These are phyloP conservation scores for Verticillium longisporum DNA, from an alignment of 2,329 filamentous ascomycete genomes.

Conservation along the genomic window DNA sequence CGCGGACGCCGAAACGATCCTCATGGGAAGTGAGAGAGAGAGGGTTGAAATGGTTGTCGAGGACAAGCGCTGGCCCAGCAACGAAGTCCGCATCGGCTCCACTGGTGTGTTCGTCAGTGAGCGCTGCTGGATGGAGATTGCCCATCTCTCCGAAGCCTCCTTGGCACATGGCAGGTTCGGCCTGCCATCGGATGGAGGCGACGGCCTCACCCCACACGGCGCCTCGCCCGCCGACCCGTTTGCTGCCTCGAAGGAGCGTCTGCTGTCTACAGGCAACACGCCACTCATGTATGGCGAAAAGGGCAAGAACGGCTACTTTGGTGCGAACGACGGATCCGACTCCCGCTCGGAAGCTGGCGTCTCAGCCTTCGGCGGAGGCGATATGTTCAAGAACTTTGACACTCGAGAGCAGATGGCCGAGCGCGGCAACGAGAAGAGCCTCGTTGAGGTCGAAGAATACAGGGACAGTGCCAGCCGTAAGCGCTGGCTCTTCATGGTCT, in stretches of 20 bases:
- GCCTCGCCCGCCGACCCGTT: slow-evolving; percentile 47
- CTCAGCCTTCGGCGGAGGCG: slow-evolving; percentile 84
- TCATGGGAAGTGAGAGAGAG: slow-evolving; percentile 88
- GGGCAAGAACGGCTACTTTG: slow-evolving; percentile 72
- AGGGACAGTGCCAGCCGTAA: slow-evolving; percentile 73
- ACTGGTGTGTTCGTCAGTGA: slow-evolving; percentile 96
- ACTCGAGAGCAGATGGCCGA: slow-evolving; percentile 92
- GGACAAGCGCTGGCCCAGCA: slow-evolving; percentile 84
- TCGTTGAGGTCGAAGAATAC: slow-evolving; percentile 85
- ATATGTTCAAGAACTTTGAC: slow-evolving; percentile 97
- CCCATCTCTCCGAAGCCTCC: slow-evolving; percentile 61
- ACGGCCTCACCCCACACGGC: slow-evolving; percentile 48
- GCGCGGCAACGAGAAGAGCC: slow-evolving; percentile 83
- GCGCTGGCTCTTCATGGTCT: slow-evolving; percentile 84
- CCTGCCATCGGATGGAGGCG: slow-evolving; percentile 44
- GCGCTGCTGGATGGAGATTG: slow-evolving; percentile 87
- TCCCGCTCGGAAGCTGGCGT: slow-evolving; percentile 83
- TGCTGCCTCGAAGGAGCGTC: slow-evolving; percentile 55
- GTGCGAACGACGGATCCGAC: slow-evolving; percentile 66
- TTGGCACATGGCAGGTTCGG: slow-evolving; percentile 48
- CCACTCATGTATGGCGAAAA: slow-evolving; percentile 68
- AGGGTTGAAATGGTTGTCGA: slow-evolving; percentile 89
- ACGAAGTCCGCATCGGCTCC: slow-evolving; percentile 83
- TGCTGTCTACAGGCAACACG: slow-evolving; percentile 44
- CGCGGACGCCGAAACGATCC: slow-evolving; percentile 72